Evolutionary conservation across 306 rosid species (phyloP), one percentile per base, ranked within the genome.

Genomic region (Prunus armeniaca): DNA sequence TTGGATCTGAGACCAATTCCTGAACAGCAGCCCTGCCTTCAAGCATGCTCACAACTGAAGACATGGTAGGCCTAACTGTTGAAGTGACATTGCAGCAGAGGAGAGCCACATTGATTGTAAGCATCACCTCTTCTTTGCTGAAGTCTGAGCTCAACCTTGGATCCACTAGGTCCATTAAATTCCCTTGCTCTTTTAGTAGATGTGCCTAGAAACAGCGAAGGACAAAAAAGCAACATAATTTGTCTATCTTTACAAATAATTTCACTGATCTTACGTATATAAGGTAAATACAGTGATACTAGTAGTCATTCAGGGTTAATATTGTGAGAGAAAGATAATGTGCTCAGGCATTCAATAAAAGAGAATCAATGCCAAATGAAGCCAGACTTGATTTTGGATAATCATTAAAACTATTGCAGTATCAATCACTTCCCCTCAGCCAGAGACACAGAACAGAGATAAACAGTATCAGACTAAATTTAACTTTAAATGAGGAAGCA

Each of bases 31-130:
- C 27, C 20, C 27, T 54, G 32, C 90, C 88, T 71, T 84, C 88
- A n/a, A 87, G 80, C 79, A 87, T 80, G 77, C 88, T 77, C 72
- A 87, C 86, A 51, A 79, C 88, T 1, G 67, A 60, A 15, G 88
- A 87, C 88, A 87, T 87, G 3, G 69, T 6, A 30, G 88, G 85
- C 76, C 88, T 82, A 12, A 14, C 49, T 9, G 90, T 50, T 27
- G 88, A 28, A 30, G 71, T 66, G 22, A 55, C 71, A 66, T 80
- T 77, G 2, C 85, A 27, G 76, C 90, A 87, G 13, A 69, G 82
- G 12, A 87, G 77, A 66, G 85, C 86, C 17, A 79, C 68, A 17
- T 79, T 64, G 56, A 87, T 84, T 65, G 84, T 71, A 17, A 57
- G 17, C 75, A 79, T 45, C 18, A 67, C 73, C 28, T 84, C 88